A percentile compares a stretch with the other conserved stretches of the same genome.
Evolutionary conservation across 257 asterid genomes (phyloP).

Genomic region (Craterostigma plantagineum): DNA sequence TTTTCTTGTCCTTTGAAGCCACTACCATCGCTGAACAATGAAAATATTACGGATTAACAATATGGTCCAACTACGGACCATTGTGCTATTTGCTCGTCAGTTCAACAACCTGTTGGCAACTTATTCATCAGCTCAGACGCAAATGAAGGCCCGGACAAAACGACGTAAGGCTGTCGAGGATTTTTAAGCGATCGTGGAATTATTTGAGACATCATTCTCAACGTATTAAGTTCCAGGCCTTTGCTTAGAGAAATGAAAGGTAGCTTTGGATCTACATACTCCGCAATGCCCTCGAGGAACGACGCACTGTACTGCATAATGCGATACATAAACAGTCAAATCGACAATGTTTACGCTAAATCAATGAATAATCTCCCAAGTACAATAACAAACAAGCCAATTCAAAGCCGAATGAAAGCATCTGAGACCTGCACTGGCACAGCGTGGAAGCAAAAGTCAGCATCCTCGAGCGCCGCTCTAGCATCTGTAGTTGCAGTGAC

Average conservation of each 20-base stretch:
- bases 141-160: constrained; percentile 84
- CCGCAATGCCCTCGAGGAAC: constrained; percentile 67
- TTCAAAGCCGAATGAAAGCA: background rate
- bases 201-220: constrained; percentile 82
- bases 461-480: constrained; percentile 60
- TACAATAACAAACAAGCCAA: background rate
- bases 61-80: too few species aligned
- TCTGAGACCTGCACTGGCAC: constrained; percentile 74
- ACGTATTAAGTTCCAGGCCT: constrained; percentile 77
- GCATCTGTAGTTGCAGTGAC: constrained; percentile 74
- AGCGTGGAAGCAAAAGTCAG: constrained; percentile 86
- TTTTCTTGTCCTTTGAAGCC: constrained; percentile 77
- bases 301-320: constrained; percentile 72
- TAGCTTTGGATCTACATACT: constrained; percentile 62
- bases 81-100: too few species aligned
- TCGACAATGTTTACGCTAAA: too few species aligned
- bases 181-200: constrained; percentile 59
- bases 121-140: constrained; percentile 82
- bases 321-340: constrained; percentile 6
- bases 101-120: constrained; percentile 69
- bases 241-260: constrained; percentile 93
- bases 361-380: background rate
- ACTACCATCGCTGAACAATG: constrained; percentile 57
- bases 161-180: constrained; percentile 86
- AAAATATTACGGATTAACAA: too few species aligned